Evolutionary conservation across 805 yeast species (phyloP).

Genomic region (Nakazawaea siamensis): DNA sequence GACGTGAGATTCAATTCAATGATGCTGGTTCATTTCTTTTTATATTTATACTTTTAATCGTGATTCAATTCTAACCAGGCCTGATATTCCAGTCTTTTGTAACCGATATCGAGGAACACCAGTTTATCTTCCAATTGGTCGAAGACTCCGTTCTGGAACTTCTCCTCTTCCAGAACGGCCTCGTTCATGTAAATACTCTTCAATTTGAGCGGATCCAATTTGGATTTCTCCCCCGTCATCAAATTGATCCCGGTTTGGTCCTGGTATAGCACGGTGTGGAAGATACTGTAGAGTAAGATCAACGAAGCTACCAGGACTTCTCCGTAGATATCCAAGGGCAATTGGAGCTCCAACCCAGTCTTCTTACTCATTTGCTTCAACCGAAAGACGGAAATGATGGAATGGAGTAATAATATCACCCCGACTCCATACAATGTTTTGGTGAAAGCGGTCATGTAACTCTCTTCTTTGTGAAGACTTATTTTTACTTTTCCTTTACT

Average conservation of each 20-base stretch:
- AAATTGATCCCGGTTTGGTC: constrained; percentile 6
- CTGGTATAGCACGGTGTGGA: too few species aligned
- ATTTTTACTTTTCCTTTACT: background rate
- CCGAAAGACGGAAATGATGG: constrained; percentile 2
- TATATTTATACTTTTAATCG: constrained; percentile 1
- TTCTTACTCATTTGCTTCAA: constrained; percentile 5
- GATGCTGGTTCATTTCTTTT: background rate
- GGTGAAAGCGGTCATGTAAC: background rate
- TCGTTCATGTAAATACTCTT: constrained; percentile 39
- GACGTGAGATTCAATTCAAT: background rate
- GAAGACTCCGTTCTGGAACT: constrained; percentile 33
- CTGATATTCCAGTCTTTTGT: constrained; percentile 28
- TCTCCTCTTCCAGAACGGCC: constrained; percentile 40
- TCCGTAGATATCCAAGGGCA: constrained; percentile 5
- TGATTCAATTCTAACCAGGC: constrained; percentile 1
- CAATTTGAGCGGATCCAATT: constrained; percentile 15
- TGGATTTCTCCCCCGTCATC: background rate
- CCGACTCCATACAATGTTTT: too few species aligned
- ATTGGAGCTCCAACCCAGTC: background rate
- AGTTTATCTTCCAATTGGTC: constrained; percentile 41
- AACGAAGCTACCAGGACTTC: constrained; percentile 1
- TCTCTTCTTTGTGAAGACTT: background rate
- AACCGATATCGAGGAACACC: constrained; percentile 39
- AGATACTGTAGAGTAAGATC: constrained; percentile 1
- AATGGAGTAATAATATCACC: constrained; percentile 4